Evolutionary conservation across 306 rosid genomes (phyloP).

Genomic region (Castanopsis chinensis): DNA sequence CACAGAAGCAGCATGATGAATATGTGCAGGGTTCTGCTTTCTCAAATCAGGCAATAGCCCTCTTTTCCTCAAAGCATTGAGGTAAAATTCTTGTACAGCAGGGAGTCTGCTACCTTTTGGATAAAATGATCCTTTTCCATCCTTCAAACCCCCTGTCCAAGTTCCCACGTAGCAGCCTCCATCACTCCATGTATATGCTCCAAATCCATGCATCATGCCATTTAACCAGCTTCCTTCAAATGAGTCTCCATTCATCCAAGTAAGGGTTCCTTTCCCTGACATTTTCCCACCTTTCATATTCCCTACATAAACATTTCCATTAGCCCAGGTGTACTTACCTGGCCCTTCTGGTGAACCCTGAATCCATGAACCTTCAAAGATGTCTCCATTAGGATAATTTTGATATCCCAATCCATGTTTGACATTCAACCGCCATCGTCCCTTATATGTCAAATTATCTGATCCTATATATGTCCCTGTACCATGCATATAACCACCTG

Average conservation of each 20-base stretch:
- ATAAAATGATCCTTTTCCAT: slow-evolving; percentile 95
- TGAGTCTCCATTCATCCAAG: slow-evolving; percentile 86
- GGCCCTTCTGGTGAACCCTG: slow-evolving; percentile 96
- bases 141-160: slow-evolving; percentile 92
- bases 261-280: slow-evolving; percentile 97
- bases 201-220: slow-evolving; percentile 95
- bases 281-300: slow-evolving; percentile 93
- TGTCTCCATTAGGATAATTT: slow-evolving; percentile 84
- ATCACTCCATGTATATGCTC: slow-evolving; percentile 89
- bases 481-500: slow-evolving; percentile 91
- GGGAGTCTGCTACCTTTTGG: slow-evolving; percentile 83
- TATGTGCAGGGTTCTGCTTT: slow-evolving; percentile 73
- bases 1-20: slow-evolving; percentile 74
- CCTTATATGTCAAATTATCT: slow-evolving; percentile 65
- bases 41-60: slow-evolving; percentile 87
- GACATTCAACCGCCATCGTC: slow-evolving; percentile 88
- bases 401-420: slow-evolving; percentile 94
- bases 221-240: slow-evolving; percentile 96
- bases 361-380: slow-evolving; percentile 95
- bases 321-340: slow-evolving; percentile 88
- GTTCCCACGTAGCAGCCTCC: slow-evolving; percentile 97
- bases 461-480: slow-evolving; percentile 66
- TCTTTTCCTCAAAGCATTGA: slow-evolving; percentile 88
- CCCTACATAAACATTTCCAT: slow-evolving; percentile 88
- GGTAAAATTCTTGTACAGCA: slow-evolving; percentile 84